Evolutionary conservation across 2,329 filamentous ascomycete genomes (phyloP).

Genomic region (Myriangium duriaei): DNA sequence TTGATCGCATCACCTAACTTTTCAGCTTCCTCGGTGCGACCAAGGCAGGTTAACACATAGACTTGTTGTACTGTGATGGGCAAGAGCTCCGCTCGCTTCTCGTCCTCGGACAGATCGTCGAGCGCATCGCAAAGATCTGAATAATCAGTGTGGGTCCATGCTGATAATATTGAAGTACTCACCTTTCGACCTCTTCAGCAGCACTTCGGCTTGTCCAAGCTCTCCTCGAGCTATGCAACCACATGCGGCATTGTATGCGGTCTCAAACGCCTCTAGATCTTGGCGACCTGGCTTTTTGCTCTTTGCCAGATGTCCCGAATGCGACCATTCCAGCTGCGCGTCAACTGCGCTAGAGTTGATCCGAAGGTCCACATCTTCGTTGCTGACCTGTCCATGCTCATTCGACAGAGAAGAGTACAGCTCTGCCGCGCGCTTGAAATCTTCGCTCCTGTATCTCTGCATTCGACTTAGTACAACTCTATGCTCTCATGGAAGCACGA

Average conservation of each 20-base stretch:
- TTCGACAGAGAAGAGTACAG: constrained; percentile 50
- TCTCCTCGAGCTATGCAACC: constrained; percentile 58
- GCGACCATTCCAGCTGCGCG: constrained; percentile 61
- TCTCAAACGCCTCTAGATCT: constrained; percentile 65
- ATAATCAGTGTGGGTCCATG: too few relatives aligned
- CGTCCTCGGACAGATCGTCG: constrained; percentile 60
- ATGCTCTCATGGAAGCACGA: not conserved
- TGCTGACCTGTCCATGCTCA: constrained; percentile 33
- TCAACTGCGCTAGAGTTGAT: constrained; percentile 65
- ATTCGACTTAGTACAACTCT: not conserved
- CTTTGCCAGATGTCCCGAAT: constrained; percentile 39
- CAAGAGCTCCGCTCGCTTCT: constrained; percentile 60
- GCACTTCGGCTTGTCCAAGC: constrained; percentile 48
- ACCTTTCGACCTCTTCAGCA: constrained; percentile 56
- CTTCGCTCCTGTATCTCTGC: constrained; percentile 58
- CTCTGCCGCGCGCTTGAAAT: constrained; percentile 53
- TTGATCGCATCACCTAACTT: constrained; percentile 50
- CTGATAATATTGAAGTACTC: not conserved
- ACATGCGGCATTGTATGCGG: constrained; percentile 70
- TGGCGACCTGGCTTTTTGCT: constrained; percentile 43
- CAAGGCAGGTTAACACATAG: constrained; percentile 56
- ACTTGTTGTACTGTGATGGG: constrained; percentile 67
- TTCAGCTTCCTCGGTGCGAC: constrained; percentile 53
- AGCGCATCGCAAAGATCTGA: constrained; percentile 56
- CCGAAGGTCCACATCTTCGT: constrained; percentile 60